These are phyloP conservation scores for Penicillium sp. DNA, from an alignment of 2,329 filamentous ascomycete genomes.

Conservation along the genomic window DNA sequence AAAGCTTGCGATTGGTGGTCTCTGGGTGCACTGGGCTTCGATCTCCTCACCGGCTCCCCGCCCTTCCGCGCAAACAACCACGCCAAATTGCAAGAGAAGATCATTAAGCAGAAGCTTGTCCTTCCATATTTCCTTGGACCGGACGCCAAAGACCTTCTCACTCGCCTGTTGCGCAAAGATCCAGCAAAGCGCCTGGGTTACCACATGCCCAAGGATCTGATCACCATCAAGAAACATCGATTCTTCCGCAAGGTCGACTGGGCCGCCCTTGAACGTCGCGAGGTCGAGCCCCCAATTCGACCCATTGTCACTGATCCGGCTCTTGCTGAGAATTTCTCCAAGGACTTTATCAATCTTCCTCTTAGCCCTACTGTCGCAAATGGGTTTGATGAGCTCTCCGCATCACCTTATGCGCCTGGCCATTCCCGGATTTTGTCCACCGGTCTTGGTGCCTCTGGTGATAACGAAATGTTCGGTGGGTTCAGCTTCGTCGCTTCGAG, in stretches of 20 bases:
- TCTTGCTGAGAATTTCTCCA: constrained; percentile 91
- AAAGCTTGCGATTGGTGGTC: constrained; percentile 99
- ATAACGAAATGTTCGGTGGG: constrained; percentile 47
- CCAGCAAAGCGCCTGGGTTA: constrained; percentile 85
- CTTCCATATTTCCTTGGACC: constrained; percentile 88
- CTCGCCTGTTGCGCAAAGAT: constrained; percentile 85
- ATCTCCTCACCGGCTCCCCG: constrained; percentile 87
- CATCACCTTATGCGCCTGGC: constrained; percentile 8
- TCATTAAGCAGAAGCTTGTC: constrained; percentile 84
- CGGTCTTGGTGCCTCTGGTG: constrained; percentile 20
- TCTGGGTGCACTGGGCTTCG: constrained; percentile 86
- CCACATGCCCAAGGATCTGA: constrained; percentile 84
- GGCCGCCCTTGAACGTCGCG: constrained; percentile 77
- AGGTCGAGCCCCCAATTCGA: constrained; percentile 84
- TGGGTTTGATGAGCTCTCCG: constrained; percentile 30
- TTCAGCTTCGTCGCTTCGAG: constrained; percentile 52
- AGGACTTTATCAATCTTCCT: constrained; percentile 85
- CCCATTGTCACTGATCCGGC: constrained; percentile 95
- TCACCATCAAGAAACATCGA: constrained; percentile 82
- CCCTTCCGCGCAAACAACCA: constrained; percentile 91
- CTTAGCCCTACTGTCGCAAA: constrained; percentile 67
- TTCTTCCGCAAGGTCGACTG: constrained; percentile 98
- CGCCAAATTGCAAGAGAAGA: constrained; percentile 93
- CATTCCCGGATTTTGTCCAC: constrained; percentile 20
- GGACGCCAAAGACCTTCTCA: constrained; percentile 92